Base-by-base conservation (phyloP, 1,284 basidiomycete species). In the Ustilago shanxiensis region DNA sequence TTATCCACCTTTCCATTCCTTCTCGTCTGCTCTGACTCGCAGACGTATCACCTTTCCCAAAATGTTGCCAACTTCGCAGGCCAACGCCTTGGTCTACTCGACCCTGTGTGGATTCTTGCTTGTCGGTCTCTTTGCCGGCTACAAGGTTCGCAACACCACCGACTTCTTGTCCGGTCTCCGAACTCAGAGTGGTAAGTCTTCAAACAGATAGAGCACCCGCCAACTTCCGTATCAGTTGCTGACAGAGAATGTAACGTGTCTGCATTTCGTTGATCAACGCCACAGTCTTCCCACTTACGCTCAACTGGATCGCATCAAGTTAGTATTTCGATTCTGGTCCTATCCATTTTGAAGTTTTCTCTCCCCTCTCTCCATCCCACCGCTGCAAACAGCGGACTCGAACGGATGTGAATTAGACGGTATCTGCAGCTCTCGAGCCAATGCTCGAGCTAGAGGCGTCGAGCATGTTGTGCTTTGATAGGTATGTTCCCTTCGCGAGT, bases 221-320 rank as follows among this genome's bases (percentile, higher is more conserved):
- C 31, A 6, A 8, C 13, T 4, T 41, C 3, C 41, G 14, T 33
- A 16, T 20, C 26, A 39, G 20, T 31, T 22, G 14, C 41, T 28
- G 51, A 56, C 31, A 41, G 52, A 16, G 20, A 6, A 37, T 9
- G 13, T 14, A 20, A 18, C 31, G 20, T 53, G 28, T 14, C 14
- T 29, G 9, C 22, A 0, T 26, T 52, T 26, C 41, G 18, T n/a
- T 26, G 18, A 22, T n/a, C 24, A 22, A 39, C 51, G 47, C 22
- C 51, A 29, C 69, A 83, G 83, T 79, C 49, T 77, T 83, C 41
- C 84, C 83, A 10, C 73, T 86, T 37, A 72, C 82, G 50, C 73
- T 86, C 58, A 86, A 86, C 64, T 86, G 84, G 84, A 80, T 86
- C 72, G 80, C 84, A 53, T 83, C 82, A 69, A 85, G 84, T 86